A percentile compares a stretch with the other conserved stretches of the same genome.
These are phyloP conservation scores for Globisporangium sylvaticum DNA, from an alignment of 352 stramenopile genomes.

Conservation along the genomic window DNA sequence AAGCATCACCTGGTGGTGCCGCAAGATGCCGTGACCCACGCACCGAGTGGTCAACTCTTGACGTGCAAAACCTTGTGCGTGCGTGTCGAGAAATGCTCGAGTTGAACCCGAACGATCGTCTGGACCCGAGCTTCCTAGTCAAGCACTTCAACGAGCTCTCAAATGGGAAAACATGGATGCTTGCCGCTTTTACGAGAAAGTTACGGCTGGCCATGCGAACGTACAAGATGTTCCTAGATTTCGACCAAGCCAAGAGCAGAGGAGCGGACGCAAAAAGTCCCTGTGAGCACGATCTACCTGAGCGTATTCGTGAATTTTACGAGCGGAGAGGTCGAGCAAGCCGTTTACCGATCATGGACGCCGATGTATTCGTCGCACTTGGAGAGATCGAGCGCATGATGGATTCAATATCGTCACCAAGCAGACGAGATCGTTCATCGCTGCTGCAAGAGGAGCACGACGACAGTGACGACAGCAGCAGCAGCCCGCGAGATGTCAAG, in stretches of 20 bases:
- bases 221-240: conserved; percentile 1
- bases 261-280: background rate
- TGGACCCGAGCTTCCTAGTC: background rate
- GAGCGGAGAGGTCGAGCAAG: background rate
- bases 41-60: background rate
- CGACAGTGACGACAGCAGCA: background rate
- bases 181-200: background rate
- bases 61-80: background rate
- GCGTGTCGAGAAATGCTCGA: background rate
- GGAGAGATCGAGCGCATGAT: background rate
- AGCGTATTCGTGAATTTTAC: background rate
- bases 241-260: background rate
- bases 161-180: background rate
- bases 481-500: background rate
- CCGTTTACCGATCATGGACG: background rate
- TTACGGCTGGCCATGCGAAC: background rate
- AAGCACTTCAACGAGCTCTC: background rate
- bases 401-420: background rate
- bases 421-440: no score
- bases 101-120: background rate
- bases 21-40: background rate
- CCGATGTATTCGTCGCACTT: background rate
- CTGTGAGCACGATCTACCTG: background rate
- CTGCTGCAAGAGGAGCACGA: no score
- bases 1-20: background rate